Conservation (phyloP, 768 basidiomycete species). For the Rhizopogon vulgaris region DNA sequence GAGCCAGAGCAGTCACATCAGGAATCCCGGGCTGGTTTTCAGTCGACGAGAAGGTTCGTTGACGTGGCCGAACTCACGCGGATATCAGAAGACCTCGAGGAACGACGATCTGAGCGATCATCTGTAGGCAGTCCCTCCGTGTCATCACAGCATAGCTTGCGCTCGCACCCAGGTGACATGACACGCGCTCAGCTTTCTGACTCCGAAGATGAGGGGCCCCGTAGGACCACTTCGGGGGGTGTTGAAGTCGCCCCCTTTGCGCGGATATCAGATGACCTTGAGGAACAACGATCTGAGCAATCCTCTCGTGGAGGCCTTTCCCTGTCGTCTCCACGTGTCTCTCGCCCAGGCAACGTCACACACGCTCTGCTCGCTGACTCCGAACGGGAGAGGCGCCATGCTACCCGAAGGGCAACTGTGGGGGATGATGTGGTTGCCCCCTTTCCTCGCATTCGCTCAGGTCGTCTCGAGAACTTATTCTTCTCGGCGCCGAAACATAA, state of each 20-base stretch:
- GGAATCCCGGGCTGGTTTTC: constrained; percentile 4
- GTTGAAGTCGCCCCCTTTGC: not conserved
- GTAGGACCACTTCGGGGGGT: not conserved
- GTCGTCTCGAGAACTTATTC: constrained; percentile 72
- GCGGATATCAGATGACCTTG: constrained; percentile 59
- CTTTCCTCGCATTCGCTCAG: constrained; percentile 81
- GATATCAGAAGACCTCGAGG: constrained; percentile 62
- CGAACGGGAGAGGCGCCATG: not conserved
- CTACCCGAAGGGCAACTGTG: not conserved
- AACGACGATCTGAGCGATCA: constrained; percentile 51
- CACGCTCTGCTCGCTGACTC: not conserved
- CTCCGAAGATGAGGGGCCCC: not conserved
- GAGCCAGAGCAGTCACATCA: constrained; percentile 8
- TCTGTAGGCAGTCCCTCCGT: constrained; percentile 13
- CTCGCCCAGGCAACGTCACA: not conserved
- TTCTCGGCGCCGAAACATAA: constrained; percentile 77
- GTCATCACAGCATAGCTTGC: constrained; percentile 12
- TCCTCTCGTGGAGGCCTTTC: constrained; percentile 10
- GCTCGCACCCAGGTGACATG: not conserved
- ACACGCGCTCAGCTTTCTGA: not conserved
- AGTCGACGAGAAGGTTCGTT: constrained; percentile 33
- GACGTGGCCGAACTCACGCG: constrained; percentile 54
- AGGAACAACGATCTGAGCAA: constrained; percentile 54
- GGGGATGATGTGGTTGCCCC: constrained; percentile 38
- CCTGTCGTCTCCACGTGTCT: not conserved